phyloP scores from a whole-genome alignment of 345 rosid species.

The Psidium friedrichsthalianum region DNA sequence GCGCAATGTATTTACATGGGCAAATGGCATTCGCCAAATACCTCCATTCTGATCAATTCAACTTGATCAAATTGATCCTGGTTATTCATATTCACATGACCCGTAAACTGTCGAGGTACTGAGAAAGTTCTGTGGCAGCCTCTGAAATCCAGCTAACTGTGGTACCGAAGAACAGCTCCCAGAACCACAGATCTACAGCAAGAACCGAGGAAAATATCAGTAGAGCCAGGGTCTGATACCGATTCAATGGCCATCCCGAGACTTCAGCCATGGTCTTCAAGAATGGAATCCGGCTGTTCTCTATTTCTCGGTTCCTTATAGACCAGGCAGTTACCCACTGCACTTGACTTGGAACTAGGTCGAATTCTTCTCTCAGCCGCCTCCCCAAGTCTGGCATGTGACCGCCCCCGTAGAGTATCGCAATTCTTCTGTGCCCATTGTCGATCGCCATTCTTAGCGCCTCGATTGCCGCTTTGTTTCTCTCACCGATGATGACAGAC shows the following conservation, averaged over 20 bases:
- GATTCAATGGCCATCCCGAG: slow-evolving; percentile 77
- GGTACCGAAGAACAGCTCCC: slow-evolving; percentile 68
- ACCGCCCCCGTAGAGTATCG: slow-evolving; percentile 85
- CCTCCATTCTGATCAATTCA: not conserved
- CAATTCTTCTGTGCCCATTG: slow-evolving; percentile 63
- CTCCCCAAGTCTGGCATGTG: slow-evolving; percentile 97
- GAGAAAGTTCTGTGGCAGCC: slow-evolving; percentile 22
- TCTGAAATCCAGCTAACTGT: slow-evolving; percentile 50
- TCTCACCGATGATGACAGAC: slow-evolving; percentile 86
- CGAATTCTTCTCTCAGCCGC: slow-evolving; percentile 62
- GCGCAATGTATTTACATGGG: not conserved
- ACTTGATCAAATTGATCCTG: not conserved
- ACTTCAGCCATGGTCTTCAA: slow-evolving; percentile 59
- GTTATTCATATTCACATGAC: slow-evolving; percentile 9
- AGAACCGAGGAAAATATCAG: slow-evolving; percentile 65
- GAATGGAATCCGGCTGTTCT: slow-evolving; percentile 45
- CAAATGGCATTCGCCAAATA: not conserved
- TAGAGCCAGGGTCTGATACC: slow-evolving; percentile 79
- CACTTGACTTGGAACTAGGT: slow-evolving; percentile 50
- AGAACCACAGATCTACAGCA: slow-evolving; percentile 78
- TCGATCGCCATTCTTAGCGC: slow-evolving; percentile 56
- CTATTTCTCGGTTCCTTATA: slow-evolving; percentile 39
- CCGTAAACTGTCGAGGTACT: slow-evolving; percentile 26
- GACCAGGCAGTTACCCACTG: slow-evolving; percentile 96
- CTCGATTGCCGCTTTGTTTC: slow-evolving; percentile 67